These are phyloP conservation scores for Sodiomyces alkalinus DNA, from an alignment of 2,329 filamentous ascomycete species.

Conservation along the genomic window DNA sequence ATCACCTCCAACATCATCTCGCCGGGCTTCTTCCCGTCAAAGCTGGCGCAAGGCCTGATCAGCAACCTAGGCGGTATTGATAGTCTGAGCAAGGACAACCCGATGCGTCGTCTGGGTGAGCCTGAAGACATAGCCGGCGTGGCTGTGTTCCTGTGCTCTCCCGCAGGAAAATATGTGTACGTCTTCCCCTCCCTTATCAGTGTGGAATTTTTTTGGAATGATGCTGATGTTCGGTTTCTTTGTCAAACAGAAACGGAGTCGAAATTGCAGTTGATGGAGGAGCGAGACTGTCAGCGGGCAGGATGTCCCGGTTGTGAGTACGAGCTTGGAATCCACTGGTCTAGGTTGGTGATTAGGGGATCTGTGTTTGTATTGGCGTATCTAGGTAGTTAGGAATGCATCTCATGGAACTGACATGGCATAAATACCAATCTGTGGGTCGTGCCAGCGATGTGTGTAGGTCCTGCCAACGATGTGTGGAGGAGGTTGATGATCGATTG, in stretches of 20 bases:
- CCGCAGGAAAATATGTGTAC: slow-evolving; percentile 34
- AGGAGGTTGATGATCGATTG: too few relatives aligned
- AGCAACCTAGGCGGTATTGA: slow-evolving; percentile 41
- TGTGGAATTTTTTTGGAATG: neutral
- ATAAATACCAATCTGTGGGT: too few relatives aligned
- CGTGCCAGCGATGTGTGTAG: too few relatives aligned
- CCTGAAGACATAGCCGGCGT: slow-evolving; percentile 46
- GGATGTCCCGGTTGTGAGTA: slow-evolving; percentile 12
- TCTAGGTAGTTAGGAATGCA: too few relatives aligned
- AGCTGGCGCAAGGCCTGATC: slow-evolving; percentile 52
- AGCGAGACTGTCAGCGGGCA: slow-evolving; percentile 13
- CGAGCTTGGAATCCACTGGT: too few relatives aligned
- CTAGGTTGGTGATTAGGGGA: too few relatives aligned
- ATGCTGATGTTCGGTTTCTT: slow-evolving; percentile 2
- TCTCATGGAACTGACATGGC: too few relatives aligned
- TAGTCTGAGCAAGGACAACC: slow-evolving; percentile 31
- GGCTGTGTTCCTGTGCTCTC: slow-evolving; percentile 40
- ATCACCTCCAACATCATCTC: slow-evolving; percentile 54
- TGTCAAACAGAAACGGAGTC: slow-evolving; percentile 16
- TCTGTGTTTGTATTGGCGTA: too few relatives aligned
- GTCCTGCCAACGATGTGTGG: too few relatives aligned
- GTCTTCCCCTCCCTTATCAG: slow-evolving; percentile 3
- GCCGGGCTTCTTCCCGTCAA: slow-evolving; percentile 54
- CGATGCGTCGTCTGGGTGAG: slow-evolving; percentile 36
- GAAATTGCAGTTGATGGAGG: slow-evolving; percentile 20